A percentile compares a stretch with the other conserved stretches of the same genome.
Evolutionary conservation across 176 grass and related monocot genomes (phyloP).

Genomic region (Elaeis guineensis): DNA sequence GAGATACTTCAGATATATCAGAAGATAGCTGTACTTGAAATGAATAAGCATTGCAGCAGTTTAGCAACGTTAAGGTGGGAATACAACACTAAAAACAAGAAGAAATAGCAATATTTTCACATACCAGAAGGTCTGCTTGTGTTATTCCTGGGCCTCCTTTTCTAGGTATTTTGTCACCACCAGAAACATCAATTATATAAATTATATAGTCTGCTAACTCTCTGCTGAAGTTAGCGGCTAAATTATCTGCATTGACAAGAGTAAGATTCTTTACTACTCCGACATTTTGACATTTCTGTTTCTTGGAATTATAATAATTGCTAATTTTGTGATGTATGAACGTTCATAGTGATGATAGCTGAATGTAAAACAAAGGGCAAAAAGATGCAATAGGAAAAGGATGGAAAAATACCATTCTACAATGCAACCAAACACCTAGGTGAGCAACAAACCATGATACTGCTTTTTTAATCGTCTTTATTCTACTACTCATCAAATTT

Average conservation of each 20-base stretch:
- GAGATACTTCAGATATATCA: neutral
- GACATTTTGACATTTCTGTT: too few species aligned
- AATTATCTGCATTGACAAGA: conserved; percentile 60
- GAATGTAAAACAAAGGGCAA: too few species aligned
- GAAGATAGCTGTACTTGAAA: neutral
- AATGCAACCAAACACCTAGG: too few species aligned
- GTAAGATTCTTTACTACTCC: too few species aligned
- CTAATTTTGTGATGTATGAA: too few species aligned
- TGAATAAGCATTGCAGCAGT: neutral
- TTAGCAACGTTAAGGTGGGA: neutral
- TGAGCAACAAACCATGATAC: too few species aligned
- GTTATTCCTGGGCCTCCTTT: conserved; percentile 97
- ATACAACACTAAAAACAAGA: neutral
- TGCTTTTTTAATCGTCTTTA: too few species aligned
- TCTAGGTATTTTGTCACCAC: conserved; percentile 94
- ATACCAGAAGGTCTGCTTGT: conserved; percentile 84
- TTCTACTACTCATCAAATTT: too few species aligned
- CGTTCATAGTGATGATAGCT: too few species aligned
- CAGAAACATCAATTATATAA: conserved; percentile 97
- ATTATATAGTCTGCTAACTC: conserved; percentile 98
- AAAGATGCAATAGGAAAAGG: too few species aligned
- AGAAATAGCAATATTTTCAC: neutral
- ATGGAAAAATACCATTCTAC: too few species aligned
- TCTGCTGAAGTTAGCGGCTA: conserved; percentile 97
- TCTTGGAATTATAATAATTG: too few species aligned